Conservation (phyloP, 2,329 filamentous ascomycete genomes). For the Diplodia mutila region DNA sequence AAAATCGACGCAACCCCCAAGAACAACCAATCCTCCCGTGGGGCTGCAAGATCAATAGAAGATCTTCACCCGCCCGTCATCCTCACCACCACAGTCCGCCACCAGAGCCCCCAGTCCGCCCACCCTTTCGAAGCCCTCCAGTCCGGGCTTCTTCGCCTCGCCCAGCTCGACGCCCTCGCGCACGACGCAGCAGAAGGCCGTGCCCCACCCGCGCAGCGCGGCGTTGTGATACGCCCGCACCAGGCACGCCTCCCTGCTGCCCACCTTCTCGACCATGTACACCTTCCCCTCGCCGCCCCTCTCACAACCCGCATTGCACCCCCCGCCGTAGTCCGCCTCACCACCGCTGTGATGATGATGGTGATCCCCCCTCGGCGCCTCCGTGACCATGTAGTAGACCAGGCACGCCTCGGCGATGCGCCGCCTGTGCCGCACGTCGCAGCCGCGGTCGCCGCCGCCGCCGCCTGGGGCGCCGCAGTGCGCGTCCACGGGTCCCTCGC, state of each 20-base stretch:
- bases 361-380: constrained; percentile 9
- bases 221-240: constrained; percentile 21
- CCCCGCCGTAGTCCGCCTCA: background rate
- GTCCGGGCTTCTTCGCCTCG: background rate
- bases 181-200: constrained; percentile 9
- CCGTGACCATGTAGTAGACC: constrained; percentile 3
- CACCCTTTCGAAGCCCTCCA: constrained; percentile 8
- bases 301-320: background rate
- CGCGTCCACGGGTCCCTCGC: constrained; percentile 1
- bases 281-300: background rate
- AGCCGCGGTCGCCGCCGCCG: background rate
- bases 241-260: background rate
- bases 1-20: too few relatives aligned
- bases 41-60: constrained; percentile 5
- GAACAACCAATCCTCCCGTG: too few relatives aligned
- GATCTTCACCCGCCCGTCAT: background rate
- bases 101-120: background rate
- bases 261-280: constrained; percentile 13
- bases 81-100: background rate
- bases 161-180: background rate
- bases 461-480: background rate
- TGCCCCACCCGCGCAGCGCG: constrained; percentile 6
- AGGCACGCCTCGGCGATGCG: background rate
- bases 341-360: too few relatives aligned
- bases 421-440: background rate